A percentile compares a stretch with the other conserved stretches of the same genome.
These are phyloP conservation scores for Ceratobasidium sp. DNA, from an alignment of 1,284 basidiomycete species.

Conservation along the genomic window DNA sequence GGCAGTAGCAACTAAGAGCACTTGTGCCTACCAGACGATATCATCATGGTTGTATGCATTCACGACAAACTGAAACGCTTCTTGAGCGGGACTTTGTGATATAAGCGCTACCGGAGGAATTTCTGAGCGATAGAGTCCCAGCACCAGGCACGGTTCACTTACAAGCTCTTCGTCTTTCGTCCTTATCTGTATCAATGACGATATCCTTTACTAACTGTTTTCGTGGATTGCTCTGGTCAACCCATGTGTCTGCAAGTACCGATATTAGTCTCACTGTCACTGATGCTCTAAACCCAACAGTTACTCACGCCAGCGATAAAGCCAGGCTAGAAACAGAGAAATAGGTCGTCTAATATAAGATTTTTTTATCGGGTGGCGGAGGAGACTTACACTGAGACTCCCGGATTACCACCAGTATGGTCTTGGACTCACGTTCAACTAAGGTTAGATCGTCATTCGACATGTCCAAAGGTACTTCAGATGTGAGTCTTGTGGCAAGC, in stretches of 20 bases:
- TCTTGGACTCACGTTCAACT: neutral
- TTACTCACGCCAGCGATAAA: constrained; percentile 9
- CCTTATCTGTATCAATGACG: neutral
- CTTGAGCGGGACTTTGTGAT: neutral
- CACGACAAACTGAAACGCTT: neutral
- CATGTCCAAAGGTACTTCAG: neutral
- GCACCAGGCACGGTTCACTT: neutral
- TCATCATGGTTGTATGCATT: neutral
- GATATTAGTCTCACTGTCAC: neutral
- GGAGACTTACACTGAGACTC: constrained; percentile 8
- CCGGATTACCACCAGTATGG: constrained; percentile 14
- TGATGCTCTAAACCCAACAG: neutral
- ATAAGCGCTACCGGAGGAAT: neutral
- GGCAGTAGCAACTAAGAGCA: neutral
- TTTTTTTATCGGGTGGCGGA: neutral
- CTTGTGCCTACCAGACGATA: neutral
- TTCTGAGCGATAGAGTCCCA: no score
- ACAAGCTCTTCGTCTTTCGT: neutral
- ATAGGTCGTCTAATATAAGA: neutral
- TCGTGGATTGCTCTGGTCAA: neutral
- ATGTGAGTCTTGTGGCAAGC: no score
- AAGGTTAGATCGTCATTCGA: neutral
- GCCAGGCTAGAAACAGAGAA: neutral
- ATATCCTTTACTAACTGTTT: constrained; percentile 20
- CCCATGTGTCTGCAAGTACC: constrained; percentile 3